Conservation (phyloP, 192 early-diverging fungal species). For the Lobosporangium transversale region DNA sequence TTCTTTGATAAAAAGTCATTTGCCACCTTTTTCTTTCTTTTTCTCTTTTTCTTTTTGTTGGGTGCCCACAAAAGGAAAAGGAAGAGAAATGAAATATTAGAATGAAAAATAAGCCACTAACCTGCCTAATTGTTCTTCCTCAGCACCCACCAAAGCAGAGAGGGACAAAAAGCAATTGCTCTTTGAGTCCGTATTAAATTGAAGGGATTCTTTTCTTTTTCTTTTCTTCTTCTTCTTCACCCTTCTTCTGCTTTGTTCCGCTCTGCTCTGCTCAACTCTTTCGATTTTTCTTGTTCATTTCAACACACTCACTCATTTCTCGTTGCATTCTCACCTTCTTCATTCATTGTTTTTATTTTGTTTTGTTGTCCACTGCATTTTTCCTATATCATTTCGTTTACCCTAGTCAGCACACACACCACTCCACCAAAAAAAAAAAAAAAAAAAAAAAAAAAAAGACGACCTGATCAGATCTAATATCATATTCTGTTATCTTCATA, state of each 20-base stretch:
- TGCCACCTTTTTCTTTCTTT: no score
- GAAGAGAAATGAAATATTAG: not conserved
- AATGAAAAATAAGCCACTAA: not conserved
- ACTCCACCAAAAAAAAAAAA: no score
- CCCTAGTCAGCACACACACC: no score
- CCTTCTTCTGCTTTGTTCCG: not conserved
- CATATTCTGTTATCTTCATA: not conserved
- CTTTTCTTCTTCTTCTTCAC: not conserved
- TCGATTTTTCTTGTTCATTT: not conserved
- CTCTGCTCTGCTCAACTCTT: not conserved
- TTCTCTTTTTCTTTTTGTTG: not conserved
- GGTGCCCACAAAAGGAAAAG: not conserved
- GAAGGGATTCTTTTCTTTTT: not conserved
- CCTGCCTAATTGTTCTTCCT: not conserved
- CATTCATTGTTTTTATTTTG: slow-evolving; percentile 2
- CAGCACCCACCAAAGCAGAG: not conserved
- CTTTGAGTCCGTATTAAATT: not conserved
- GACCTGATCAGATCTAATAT: slow-evolving; percentile 8
- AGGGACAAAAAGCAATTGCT: not conserved
- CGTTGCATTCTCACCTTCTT: not conserved
- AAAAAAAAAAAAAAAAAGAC: no score
- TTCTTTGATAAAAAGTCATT: no score
- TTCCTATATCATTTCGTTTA: not conserved
- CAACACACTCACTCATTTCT: not conserved
- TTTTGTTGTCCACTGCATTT: not conserved